These are phyloP conservation scores for Fusarium ramigenum DNA, from an alignment of 2,329 filamentous ascomycete genomes.

Conservation along the genomic window DNA sequence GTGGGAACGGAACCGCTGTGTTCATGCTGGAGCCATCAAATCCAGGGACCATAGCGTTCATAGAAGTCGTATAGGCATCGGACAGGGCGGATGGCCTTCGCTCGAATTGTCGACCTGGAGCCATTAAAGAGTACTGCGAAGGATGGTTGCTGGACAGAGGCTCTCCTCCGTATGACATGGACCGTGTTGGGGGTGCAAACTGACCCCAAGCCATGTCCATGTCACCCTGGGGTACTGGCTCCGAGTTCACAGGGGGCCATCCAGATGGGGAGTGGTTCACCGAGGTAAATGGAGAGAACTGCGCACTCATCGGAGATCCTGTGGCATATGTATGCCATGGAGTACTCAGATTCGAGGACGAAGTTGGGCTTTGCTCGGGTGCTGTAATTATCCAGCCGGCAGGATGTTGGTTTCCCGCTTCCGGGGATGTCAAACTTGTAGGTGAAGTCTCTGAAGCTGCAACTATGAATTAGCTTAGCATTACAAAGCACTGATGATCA, in stretches of 20 bases:
- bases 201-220: constrained; percentile 55
- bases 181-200: constrained; percentile 55
- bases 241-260: constrained; percentile 53
- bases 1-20: constrained; percentile 47
- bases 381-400: constrained; percentile 59
- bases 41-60: constrained; percentile 49
- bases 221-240: constrained; percentile 53
- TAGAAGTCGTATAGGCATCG: constrained; percentile 56
- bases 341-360: constrained; percentile 55
- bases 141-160: constrained; percentile 48
- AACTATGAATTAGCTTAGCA: constrained; percentile 1
- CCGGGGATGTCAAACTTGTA: constrained; percentile 8
- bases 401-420: constrained; percentile 51
- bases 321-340: constrained; percentile 62
- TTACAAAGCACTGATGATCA: constrained; percentile 30
- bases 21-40: constrained; percentile 50
- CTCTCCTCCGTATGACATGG: constrained; percentile 60
- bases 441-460: constrained; percentile 25
- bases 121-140: constrained; percentile 53
- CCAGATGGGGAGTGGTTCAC: constrained; percentile 51
- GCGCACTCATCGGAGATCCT: constrained; percentile 60
- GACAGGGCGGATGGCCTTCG: constrained; percentile 54
- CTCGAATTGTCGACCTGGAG: constrained; percentile 53
- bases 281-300: constrained; percentile 60
- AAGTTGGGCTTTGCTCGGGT: constrained; percentile 48